Evolutionary conservation across 352 stramenopile genomes (phyloP).

Genomic region (Globisporangium barbulae): DNA sequence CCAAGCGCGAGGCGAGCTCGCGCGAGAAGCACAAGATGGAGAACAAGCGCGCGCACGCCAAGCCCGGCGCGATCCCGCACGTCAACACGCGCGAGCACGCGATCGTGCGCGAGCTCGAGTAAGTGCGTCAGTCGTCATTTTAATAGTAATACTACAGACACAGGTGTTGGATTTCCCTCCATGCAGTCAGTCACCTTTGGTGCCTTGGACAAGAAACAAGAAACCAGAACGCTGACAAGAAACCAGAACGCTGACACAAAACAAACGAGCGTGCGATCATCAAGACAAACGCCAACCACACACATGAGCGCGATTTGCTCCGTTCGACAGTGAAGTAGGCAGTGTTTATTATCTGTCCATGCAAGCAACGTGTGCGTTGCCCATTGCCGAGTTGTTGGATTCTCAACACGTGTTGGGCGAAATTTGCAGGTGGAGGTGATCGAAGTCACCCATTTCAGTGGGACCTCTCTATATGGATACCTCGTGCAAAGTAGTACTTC

Average conservation of each 20-base stretch:
- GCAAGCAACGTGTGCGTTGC: neutral
- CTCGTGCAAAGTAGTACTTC: neutral
- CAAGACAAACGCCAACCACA: too few relatives aligned
- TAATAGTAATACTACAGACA: neutral
- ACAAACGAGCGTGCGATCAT: too few relatives aligned
- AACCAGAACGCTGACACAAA: too few relatives aligned
- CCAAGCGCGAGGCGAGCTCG: constrained; percentile 77
- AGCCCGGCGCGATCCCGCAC: constrained; percentile 67
- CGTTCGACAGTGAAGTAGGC: too few relatives aligned
- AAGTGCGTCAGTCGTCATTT: constrained; percentile 20
- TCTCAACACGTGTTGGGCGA: neutral
- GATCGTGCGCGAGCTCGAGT: constrained; percentile 80
- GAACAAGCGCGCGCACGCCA: constrained; percentile 80
- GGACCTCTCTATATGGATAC: neutral
- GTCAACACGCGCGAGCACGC: constrained; percentile 72
- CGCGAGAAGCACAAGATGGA: constrained; percentile 86
- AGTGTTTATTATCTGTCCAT: too few relatives aligned
- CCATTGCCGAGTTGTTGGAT: neutral
- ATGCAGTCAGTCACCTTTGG: neutral
- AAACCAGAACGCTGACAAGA: too few relatives aligned
- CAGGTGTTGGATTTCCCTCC: neutral
- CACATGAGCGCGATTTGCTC: too few relatives aligned
- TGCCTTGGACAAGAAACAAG: too few relatives aligned
- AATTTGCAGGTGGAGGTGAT: neutral
- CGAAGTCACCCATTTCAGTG: neutral